Evolutionary conservation across 139 green algal genomes (phyloP), one percentile per base, ranked within the genome.

Genomic region (Volvox reticuliferus): DNA sequence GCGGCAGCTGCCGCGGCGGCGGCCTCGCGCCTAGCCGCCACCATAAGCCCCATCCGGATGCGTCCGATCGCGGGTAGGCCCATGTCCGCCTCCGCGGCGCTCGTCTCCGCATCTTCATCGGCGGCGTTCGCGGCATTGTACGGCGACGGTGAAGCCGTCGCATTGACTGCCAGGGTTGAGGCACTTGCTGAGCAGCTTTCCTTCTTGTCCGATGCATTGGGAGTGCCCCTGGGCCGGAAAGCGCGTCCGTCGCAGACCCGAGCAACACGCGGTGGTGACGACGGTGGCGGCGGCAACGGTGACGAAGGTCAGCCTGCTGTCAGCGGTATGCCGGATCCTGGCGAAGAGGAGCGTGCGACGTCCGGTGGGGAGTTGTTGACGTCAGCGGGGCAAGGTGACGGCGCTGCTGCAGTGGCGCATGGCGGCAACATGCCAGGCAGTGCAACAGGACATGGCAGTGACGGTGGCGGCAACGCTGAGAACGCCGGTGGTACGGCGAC

Each of bases 101-200:
- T 37, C 16, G 26, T 35, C 50, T 44, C 80, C 50, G 80, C 80
- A 61, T n/a, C 55, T 6, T 44, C 44, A 50, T 86, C 80, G 50
- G 55, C 55, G n/a, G n/a, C 44, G 79, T 86, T 33, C 5, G 26
- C 44, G 79, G n/a, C 79, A n/a, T 86, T 44, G 50, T 86, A 69
- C 62, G 62, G 62, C 28, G 30, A 26, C 12, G 82, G 37, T 22
- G 36, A 68, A 21, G 26, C 24, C 9, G 33, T 24, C 14, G 44
- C 21, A 19, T 18, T 81, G n/a, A 55, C 50, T 9, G 33, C 16
- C 6, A 50, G 55, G 50, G 36, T 90, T 30, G 14, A 77, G 50
- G 86, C 69, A 28, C 73, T 90, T 1, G 32, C 73, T n/a, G 86
- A 80, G 35, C 55, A 76, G 73, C 17, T 90, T 61, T 68, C 22